phyloP scores from a whole-genome alignment of 306 rosid species.

The Corylus heterophylla region DNA sequence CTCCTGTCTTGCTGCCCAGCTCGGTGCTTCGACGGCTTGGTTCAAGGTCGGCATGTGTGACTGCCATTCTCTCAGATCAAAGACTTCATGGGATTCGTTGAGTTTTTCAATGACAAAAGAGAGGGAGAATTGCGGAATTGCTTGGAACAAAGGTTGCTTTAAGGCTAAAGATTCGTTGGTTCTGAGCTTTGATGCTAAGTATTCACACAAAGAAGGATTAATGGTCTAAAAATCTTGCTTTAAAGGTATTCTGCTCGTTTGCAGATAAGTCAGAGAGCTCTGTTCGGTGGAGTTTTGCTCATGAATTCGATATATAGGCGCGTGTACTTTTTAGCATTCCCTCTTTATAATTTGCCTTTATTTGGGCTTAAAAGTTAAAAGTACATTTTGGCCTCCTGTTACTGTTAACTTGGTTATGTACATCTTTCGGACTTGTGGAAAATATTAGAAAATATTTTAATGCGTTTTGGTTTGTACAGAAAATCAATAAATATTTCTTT shows the following conservation, averaged over 20 bases:
- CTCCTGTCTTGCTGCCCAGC: constrained; percentile 74
- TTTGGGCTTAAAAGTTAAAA: constrained; percentile 14
- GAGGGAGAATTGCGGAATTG: constrained; percentile 53
- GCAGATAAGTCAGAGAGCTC: constrained; percentile 23
- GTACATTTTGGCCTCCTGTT: constrained; percentile 30
- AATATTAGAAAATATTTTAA: no score
- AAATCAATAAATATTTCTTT: no score
- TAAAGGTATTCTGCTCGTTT: constrained; percentile 19
- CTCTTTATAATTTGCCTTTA: not conserved
- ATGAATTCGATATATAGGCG: constrained; percentile 22
- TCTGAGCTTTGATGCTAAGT: constrained; percentile 39
- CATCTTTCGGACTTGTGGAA: constrained; percentile 1
- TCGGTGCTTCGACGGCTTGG: constrained; percentile 55
- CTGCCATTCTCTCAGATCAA: constrained; percentile 47
- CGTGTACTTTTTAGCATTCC: constrained; percentile 13
- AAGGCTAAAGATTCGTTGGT: constrained; percentile 60
- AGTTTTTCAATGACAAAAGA: constrained; percentile 24
- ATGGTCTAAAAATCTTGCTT: constrained; percentile 35
- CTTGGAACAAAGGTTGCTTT: constrained; percentile 94
- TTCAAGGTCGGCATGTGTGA: constrained; percentile 88
- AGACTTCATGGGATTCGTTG: constrained; percentile 11
- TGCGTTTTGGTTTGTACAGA: no score
- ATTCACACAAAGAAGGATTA: constrained; percentile 34
- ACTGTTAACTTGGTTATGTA: constrained; percentile 13
- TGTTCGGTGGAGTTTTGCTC: constrained; percentile 17